Conservation (phyloP, 2,329 filamentous ascomycete species). For the Graphilbum ipis-grandicollis region DNA sequence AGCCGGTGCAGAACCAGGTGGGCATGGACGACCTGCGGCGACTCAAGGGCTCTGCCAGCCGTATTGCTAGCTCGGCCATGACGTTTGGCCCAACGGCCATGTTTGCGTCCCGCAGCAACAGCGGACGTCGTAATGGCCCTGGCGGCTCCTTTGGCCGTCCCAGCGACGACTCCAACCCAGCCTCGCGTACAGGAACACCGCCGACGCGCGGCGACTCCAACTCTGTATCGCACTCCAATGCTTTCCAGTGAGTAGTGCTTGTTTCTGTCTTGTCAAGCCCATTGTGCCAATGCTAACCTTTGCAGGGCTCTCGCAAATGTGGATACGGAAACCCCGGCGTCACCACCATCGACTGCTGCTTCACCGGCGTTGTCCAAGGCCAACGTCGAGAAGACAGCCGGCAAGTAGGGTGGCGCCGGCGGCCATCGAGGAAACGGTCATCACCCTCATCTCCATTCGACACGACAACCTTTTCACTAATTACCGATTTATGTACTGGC, state of each 20-base stretch:
- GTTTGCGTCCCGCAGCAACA: conserved; percentile 81
- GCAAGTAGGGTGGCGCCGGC: conserved; percentile 14
- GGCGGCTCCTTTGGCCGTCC: conserved; percentile 54
- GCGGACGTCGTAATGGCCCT: conserved; percentile 55
- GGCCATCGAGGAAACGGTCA: too few species aligned
- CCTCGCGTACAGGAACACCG: conserved; percentile 79
- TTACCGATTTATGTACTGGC: background rate
- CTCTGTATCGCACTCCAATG: conserved; percentile 54
- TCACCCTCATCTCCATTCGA: background rate
- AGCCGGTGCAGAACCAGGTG: conserved; percentile 68
- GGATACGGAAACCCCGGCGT: conserved; percentile 47
- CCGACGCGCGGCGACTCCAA: conserved; percentile 33
- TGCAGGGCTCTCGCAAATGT: conserved; percentile 39
- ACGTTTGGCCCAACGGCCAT: conserved; percentile 70
- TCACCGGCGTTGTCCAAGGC: conserved; percentile 50
- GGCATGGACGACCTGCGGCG: conserved; percentile 82
- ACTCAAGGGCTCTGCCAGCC: conserved; percentile 47
- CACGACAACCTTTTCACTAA: background rate
- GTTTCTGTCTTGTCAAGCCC: too few species aligned
- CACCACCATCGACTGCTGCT: conserved; percentile 50
- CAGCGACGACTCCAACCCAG: conserved; percentile 71
- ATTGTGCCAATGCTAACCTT: too few species aligned
- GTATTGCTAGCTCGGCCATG: conserved; percentile 43
- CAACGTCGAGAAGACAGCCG: conserved; percentile 34
- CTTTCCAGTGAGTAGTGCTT: conserved; percentile 85